These are phyloP conservation scores for Fusarium sp. DNA, from an alignment of 2,329 filamentous ascomycete genomes.

Conservation along the genomic window DNA sequence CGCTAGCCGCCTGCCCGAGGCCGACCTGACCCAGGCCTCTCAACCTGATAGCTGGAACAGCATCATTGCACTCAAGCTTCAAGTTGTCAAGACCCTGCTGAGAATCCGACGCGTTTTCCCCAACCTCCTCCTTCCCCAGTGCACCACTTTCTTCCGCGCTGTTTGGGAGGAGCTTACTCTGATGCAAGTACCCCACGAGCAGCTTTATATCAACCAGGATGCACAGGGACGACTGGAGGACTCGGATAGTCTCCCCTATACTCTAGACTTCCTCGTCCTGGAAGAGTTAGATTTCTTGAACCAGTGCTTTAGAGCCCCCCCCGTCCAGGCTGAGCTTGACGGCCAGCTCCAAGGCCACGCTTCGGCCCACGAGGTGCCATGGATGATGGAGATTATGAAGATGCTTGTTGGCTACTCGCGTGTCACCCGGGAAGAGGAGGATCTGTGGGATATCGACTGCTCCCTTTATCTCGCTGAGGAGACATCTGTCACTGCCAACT, in stretches of 20 bases:
- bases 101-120: conserved; percentile 89
- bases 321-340: conserved; percentile 90
- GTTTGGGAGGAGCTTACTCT: conserved; percentile 89
- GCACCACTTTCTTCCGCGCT: conserved; percentile 82
- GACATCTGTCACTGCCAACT: conserved; percentile 93
- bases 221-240: conserved; percentile 90
- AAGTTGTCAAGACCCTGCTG: conserved; percentile 93
- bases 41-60: conserved; percentile 81
- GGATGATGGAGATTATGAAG: conserved; percentile 90
- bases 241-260: conserved; percentile 91
- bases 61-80: conserved; percentile 86
- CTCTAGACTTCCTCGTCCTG: conserved; percentile 89
- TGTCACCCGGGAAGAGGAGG: conserved; percentile 92
- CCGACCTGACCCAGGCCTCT: conserved; percentile 55
- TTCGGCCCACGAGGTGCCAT: conserved; percentile 73
- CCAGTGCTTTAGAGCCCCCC: conserved; percentile 86
- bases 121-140: conserved; percentile 83
- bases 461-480: conserved; percentile 96
- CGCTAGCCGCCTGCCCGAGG: conserved; percentile 78
- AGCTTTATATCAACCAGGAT: conserved; percentile 87
- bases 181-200: conserved; percentile 78
- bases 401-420: conserved; percentile 87
- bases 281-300: conserved; percentile 97
- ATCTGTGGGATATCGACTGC: conserved; percentile 95
- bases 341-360: conserved; percentile 74